Conservation (phyloP, 1,284 basidiomycete genomes). For the Vanrija pseudolonga region DNA sequence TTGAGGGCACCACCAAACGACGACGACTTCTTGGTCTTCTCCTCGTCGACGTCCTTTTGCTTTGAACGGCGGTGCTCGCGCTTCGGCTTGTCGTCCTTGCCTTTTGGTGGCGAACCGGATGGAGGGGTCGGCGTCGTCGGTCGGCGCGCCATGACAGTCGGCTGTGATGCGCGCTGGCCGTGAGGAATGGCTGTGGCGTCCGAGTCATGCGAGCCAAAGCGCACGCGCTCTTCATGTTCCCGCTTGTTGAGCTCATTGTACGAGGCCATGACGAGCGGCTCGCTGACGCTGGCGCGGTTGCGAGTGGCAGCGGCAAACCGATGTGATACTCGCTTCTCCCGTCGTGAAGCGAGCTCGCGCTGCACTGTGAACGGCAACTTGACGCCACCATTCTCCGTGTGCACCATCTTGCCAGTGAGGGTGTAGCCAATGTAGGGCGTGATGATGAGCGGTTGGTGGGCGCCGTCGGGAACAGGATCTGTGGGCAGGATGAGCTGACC, state of each 20-base stretch:
- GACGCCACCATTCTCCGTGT: conserved; percentile 45
- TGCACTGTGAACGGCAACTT: conserved; percentile 27
- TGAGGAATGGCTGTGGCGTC: conserved; percentile 2
- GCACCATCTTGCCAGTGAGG: conserved; percentile 36
- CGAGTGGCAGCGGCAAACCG: conserved; percentile 11
- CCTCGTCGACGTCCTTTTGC: conserved; percentile 27
- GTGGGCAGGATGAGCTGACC: background rate
- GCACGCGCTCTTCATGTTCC: background rate
- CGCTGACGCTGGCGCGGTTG: conserved; percentile 13
- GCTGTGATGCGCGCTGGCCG: background rate
- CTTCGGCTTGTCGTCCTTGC: conserved; percentile 10
- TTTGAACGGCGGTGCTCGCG: conserved; percentile 7
- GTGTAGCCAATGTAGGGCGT: conserved; percentile 8
- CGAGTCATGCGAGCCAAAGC: conserved; percentile 8
- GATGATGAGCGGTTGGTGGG: conserved; percentile 6
- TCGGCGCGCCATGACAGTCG: background rate
- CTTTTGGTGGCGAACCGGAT: conserved; percentile 4
- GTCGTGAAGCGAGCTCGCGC: conserved; percentile 8
- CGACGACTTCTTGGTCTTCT: conserved; percentile 22
- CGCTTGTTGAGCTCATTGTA: too few species aligned
- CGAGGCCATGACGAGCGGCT: background rate
- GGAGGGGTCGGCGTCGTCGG: background rate
- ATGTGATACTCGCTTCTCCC: conserved; percentile 11
- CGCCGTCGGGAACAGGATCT: background rate
- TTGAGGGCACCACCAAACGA: conserved; percentile 36